Base-by-base conservation (phyloP, 306 rosid genomes). In the Aeschynomene evenia region DNA sequence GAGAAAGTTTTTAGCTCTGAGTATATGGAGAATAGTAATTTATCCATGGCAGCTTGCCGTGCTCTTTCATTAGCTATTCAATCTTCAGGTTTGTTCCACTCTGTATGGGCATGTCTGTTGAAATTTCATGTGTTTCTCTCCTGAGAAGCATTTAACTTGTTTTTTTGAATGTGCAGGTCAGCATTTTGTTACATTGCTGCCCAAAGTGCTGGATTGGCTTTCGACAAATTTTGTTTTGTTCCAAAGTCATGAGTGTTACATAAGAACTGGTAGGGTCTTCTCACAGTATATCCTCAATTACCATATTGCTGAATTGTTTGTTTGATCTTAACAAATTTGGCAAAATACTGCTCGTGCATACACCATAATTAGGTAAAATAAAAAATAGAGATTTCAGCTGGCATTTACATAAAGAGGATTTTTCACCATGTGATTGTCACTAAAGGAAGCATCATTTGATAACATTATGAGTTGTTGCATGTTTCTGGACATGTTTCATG, bases 231-330 rank as follows among this genome's bases (percentile, higher is more conserved):
- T 86, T 68, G 72, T 83, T 66, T 82, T 82, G 74, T 93, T 85
- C 80, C 96, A 86, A 82, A 91, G 87, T 80, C 97, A 93, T 48
- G 98, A 90, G 68, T 93, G 93, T 84, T 93, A 90, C 80, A 88
- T 93, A 80, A 82, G 95, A 84, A 83, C 98, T 34, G 98, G 98
- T 93, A 86, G 60, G 81, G 20, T 64, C 3, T 71, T 77, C 60
- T 59, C 39, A 18, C 65, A 64, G 49, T 50, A 54, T 76, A 37
- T 63, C 37, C 55, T 15, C 9, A 46, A 11, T 70, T 70, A 50
- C 40, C 26, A 31, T 53, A 45, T 39, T 62, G 36, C 20, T 66
- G 46, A 24, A 21, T 12, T 61, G 22, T 23, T 75, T 58, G 46
- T 45, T 63, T 21, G 19, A 56, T 45, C 57, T 42, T 55, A 26